A percentile compares a stretch with the other conserved stretches of the same genome.
Evolutionary conservation across 345 rosid species (phyloP).

Genomic region (Heritiera fomes): DNA sequence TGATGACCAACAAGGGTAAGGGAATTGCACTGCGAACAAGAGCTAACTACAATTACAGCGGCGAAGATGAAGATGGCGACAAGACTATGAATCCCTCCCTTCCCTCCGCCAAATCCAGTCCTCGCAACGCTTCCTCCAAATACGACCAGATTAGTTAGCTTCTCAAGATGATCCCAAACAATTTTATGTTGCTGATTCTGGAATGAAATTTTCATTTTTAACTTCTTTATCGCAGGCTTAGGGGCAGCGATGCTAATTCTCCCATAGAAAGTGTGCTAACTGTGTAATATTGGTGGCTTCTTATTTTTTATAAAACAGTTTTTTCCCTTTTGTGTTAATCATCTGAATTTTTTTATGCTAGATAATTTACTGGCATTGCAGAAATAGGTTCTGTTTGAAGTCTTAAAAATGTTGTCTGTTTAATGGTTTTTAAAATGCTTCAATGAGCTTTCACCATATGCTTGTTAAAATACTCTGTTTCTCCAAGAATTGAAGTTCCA

Average conservation of each 20-base stretch:
- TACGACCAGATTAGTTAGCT: neutral
- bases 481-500: too few species aligned
- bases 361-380: too few species aligned
- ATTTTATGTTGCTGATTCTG: conserved; percentile 8
- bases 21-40: conserved; percentile 22
- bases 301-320: too few species aligned
- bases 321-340: too few species aligned
- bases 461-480: too few species aligned
- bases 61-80: conserved; percentile 26
- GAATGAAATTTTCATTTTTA: neutral
- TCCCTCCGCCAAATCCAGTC: conserved; percentile 47
- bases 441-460: too few species aligned
- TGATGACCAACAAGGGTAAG: conserved; percentile 29
- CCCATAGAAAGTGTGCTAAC: too few species aligned
- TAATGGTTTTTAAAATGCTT: too few species aligned
- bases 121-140: conserved; percentile 77
- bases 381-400: too few species aligned
- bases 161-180: neutral
- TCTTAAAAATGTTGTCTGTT: too few species aligned
- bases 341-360: too few species aligned
- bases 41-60: conserved; percentile 23
- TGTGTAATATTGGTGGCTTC: too few species aligned
- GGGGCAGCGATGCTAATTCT: neutral
- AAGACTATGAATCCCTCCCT: conserved; percentile 36
- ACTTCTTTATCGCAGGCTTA: conserved; percentile 9